Base-by-base conservation (phyloP, 306 rosid species). In the Medicago ruthenica region DNA sequence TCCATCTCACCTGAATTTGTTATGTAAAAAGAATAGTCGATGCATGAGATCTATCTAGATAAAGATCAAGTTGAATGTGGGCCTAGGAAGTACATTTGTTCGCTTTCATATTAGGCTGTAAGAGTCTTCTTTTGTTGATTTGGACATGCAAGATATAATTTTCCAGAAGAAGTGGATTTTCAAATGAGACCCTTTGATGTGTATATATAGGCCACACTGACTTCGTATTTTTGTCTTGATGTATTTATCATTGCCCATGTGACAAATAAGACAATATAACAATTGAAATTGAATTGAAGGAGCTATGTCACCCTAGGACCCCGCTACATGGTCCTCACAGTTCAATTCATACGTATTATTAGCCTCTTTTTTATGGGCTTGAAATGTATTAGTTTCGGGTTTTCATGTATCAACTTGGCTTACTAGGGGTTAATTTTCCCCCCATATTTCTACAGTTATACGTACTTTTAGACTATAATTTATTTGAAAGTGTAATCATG, bases 101-200 rank as follows among this genome's bases (percentile, higher is more conserved):
- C 80, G 50, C 86, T 72, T 51, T 88, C 89, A 76, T 78, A 80
- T 72, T 76, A 83, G 85, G 92, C 83, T 81, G 83, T 71, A 67
- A 13, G 62, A 85, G 87, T 76, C 20, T 75, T 72, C 79, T 80
- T 21, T 39, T 69, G 58, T 61, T 79, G 86, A 87, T 75, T 71
- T 71, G 79, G 88, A 87, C 81, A 58, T 65, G 17, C 67, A 66
- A 69, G 12, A 60, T 72, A 86, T 73, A 42, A 42, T 42, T 42
- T 42, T 42, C 4, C 4, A 13, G 37, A 34, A 34, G 37, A 34
- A 7, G 7, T 34, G 6, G 7, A 34, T 34, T 34, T 34, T 34
- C 37, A 34, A 34, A 34, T 34, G 71, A 82, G 83, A 76, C 88
- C 37, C 81, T 53, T 77, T 69, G 85, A 70, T 57, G 79, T 67